Evolutionary conservation across 192 early-diverging fungal species (phyloP).

Genomic region (Coemansia sp.): DNA sequence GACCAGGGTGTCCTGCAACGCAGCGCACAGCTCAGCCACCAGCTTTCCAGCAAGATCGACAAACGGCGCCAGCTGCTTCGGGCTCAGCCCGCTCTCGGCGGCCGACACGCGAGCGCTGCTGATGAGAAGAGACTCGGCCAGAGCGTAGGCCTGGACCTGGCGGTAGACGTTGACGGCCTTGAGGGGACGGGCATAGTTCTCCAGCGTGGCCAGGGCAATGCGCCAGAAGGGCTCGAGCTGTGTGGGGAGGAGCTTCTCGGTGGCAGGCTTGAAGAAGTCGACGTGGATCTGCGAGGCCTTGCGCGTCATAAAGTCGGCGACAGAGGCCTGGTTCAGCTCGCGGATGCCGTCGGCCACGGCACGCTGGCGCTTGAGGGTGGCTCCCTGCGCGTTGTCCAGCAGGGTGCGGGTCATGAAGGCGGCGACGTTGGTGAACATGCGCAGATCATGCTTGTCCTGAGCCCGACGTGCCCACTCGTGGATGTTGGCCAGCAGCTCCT

Average conservation of each 20-base stretch:
- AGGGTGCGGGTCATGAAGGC: constrained; percentile 56
- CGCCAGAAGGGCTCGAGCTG: constrained; percentile 57
- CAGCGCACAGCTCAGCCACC: constrained; percentile 8
- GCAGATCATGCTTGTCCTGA: constrained; percentile 47
- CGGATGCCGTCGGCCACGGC: constrained; percentile 39
- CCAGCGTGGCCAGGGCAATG: constrained; percentile 52
- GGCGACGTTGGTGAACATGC: constrained; percentile 52
- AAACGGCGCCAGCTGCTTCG: not conserved
- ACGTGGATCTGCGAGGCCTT: constrained; percentile 65
- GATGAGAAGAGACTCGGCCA: constrained; percentile 10
- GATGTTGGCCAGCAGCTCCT: constrained; percentile 56
- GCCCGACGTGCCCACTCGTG: constrained; percentile 73
- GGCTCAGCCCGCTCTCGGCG: not conserved
- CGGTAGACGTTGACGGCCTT: constrained; percentile 58
- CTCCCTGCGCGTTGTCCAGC: constrained; percentile 20
- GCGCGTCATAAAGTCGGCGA: constrained; percentile 69
- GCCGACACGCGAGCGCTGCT: not conserved
- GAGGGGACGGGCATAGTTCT: constrained; percentile 48
- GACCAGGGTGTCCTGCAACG: constrained; percentile 15
- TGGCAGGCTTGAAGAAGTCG: constrained; percentile 54
- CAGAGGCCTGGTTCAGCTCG: constrained; percentile 52
- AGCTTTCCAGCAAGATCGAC: not conserved
- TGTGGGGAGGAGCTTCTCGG: constrained; percentile 7
- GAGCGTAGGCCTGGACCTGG: constrained; percentile 56
- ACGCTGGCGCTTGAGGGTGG: no score